Evolutionary conservation across 257 asterid genomes (phyloP), one percentile per base, ranked within the genome.

Genomic region (Avicennia marina): DNA sequence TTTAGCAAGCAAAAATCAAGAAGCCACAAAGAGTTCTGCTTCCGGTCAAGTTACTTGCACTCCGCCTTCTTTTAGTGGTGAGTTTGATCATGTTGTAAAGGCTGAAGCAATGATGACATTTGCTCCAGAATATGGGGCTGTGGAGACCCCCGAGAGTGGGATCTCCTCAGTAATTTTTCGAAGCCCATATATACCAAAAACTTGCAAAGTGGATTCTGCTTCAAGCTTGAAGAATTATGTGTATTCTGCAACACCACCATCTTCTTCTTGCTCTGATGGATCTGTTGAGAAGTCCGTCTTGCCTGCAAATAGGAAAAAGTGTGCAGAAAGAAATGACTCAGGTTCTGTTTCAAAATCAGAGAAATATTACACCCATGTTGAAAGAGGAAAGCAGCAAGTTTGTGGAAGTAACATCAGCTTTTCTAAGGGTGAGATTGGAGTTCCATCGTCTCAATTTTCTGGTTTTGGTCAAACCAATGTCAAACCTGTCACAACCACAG

Each of bases 71-170:
- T 65, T 48, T 54, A 69, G 66, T 63, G 76, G 78, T 56, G 99
- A 93, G 78, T 93, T 84, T 64, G 95, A 93, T 75, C 89, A 93
- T 67, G 79, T 93, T 64, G 70, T 89, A 47, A 86, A 93, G 81
- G 95, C 90, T 52, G 99, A 93, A 75, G 99, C 97, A 16, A 66
- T 86, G 65, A 80, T 93, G 89, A 84, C 99, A 65, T 93, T 93
- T 73, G 97, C 99, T 61, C 91, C 95, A 11, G 96, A 93, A 72
- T 93, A 84, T 66, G 95, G 97, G 56, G 96, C 94, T 51, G 94
- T 93, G 63, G 87, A 93, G 76, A 73, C 96, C 76, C 71, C 87
- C 57, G 68, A 72, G 66, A 73, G 70, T 70, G 96, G 83, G 75
- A 61, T 65, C 29, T 67, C 95, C 48, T 77, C 91, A 1, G 78